phyloP scores from a whole-genome alignment of 1,284 basidiomycete genomes.

The Cystobasidium slooffiae region DNA sequence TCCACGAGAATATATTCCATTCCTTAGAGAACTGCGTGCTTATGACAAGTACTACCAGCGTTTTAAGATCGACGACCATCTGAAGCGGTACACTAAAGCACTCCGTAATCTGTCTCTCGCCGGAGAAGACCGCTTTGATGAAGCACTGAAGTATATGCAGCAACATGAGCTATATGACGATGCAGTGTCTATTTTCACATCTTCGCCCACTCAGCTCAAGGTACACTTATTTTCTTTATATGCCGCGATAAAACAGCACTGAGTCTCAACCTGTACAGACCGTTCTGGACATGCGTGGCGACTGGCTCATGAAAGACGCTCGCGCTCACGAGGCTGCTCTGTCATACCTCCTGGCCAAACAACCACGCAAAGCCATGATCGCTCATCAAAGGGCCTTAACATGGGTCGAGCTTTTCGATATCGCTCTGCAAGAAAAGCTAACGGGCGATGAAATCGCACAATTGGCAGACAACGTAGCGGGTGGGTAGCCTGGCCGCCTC shows the following conservation, averaged over 20 bases:
- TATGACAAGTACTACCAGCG: slow-evolving; percentile 81
- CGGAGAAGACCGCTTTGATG: slow-evolving; percentile 73
- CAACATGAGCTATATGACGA: slow-evolving; percentile 75
- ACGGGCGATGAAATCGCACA: slow-evolving; percentile 65
- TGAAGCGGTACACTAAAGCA: slow-evolving; percentile 76
- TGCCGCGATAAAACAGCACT: neutral
- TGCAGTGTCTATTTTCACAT: slow-evolving; percentile 74
- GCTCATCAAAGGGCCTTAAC: slow-evolving; percentile 82
- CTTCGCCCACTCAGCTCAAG: slow-evolving; percentile 35
- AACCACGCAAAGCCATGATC: slow-evolving; percentile 73
- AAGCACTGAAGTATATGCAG: slow-evolving; percentile 79
- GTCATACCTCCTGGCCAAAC: slow-evolving; percentile 69
- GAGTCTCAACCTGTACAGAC: neutral
- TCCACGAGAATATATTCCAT: slow-evolving; percentile 95
- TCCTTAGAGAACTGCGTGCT: slow-evolving; percentile 84
- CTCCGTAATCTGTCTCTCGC: slow-evolving; percentile 74
- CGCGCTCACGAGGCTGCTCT: slow-evolving; percentile 76
- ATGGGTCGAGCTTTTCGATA: slow-evolving; percentile 88
- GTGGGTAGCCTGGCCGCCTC: slow-evolving; percentile 11
- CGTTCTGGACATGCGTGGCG: slow-evolving; percentile 28
- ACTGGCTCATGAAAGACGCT: slow-evolving; percentile 70
- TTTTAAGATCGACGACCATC: slow-evolving; percentile 91
- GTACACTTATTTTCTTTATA: neutral
- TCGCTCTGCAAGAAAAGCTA: slow-evolving; percentile 63
- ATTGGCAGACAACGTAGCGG: slow-evolving; percentile 53